Percentiles rank a stretch among this genome's conserved stretches.
phyloP scores from a whole-genome alignment of 2,329 filamentous ascomycete species.

The Penicillium sp. region DNA sequence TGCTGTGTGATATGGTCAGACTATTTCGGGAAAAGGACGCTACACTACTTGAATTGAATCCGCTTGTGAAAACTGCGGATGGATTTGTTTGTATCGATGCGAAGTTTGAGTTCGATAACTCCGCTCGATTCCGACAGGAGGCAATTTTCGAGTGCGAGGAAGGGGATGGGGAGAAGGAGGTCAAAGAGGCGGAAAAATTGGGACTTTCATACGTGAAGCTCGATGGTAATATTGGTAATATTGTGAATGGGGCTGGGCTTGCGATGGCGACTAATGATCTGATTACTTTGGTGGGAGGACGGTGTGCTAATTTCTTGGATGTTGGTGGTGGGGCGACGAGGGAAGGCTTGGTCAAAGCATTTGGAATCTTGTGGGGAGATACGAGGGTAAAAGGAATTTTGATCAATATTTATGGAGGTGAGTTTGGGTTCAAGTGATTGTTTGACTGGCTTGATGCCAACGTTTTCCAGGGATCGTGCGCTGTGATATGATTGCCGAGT shows the following conservation, averaged over 20 bases:
- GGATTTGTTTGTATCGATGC: conserved; percentile 43
- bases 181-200: conserved; percentile 38
- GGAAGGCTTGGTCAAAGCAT: conserved; percentile 30
- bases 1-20: conserved; percentile 35
- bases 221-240: conserved; percentile 36
- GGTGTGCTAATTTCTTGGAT: conserved; percentile 37
- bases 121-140: conserved; percentile 46
- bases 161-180: conserved; percentile 30
- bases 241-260: conserved; percentile 39
- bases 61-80: conserved; percentile 34
- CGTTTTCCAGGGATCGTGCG: conserved; percentile 47
- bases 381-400: conserved; percentile 43
- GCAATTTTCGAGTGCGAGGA: conserved; percentile 45
- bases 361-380: conserved; percentile 30
- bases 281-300: conserved; percentile 28
- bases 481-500: conserved; percentile 56
- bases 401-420: conserved; percentile 57
- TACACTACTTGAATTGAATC: conserved; percentile 48
- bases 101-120: conserved; percentile 53
- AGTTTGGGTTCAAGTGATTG: neutral
- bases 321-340: conserved; percentile 34
- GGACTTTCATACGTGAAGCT: conserved; percentile 35
- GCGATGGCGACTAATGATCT: conserved; percentile 41
- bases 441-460: neutral
- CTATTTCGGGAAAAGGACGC: conserved; percentile 52